Evolutionary conservation across 768 basidiomycete genomes (phyloP).

Genomic region (Hortiboletus campestris): DNA sequence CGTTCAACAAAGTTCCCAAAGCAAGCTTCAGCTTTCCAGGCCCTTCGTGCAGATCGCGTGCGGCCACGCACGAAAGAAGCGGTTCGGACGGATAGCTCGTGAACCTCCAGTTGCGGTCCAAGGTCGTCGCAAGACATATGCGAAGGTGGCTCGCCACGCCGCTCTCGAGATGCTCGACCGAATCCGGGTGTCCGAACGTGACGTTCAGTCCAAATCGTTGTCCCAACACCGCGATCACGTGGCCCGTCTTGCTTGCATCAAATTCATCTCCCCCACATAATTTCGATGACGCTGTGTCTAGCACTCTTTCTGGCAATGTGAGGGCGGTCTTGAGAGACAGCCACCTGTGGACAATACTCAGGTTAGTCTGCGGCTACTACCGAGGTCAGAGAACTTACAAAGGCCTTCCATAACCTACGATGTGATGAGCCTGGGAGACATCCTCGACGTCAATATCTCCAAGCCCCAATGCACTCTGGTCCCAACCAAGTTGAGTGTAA

Average conservation of each 20-base stretch:
- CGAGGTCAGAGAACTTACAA: not conserved
- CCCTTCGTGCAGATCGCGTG: not conserved
- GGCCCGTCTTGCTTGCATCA: not conserved
- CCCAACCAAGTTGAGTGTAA: slow-evolving; percentile 15
- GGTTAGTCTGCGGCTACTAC: not conserved
- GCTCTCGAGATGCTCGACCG: not conserved
- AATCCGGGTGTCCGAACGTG: not conserved
- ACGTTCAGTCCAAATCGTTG: slow-evolving; percentile 6
- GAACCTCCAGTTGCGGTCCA: slow-evolving; percentile 11
- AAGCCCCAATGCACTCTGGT: slow-evolving; percentile 2
- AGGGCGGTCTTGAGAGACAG: slow-evolving; percentile 1
- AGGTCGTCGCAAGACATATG: slow-evolving; percentile 7
- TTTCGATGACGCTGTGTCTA: not conserved
- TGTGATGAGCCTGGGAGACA: not conserved
- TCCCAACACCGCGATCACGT: slow-evolving; percentile 1
- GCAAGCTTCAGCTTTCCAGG: not conserved
- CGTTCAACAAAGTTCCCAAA: not conserved
- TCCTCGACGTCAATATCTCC: not conserved
- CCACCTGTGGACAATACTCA: not conserved
- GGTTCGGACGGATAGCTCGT: slow-evolving; percentile 21
- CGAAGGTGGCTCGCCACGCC: slow-evolving; percentile 15
- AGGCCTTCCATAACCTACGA: not conserved
- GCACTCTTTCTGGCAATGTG: not conserved
- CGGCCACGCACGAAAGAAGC: slow-evolving; percentile 14
- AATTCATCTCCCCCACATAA: not conserved